phyloP scores from a whole-genome alignment of 441 rosid genomes.

The Syzygium syzygioides region DNA sequence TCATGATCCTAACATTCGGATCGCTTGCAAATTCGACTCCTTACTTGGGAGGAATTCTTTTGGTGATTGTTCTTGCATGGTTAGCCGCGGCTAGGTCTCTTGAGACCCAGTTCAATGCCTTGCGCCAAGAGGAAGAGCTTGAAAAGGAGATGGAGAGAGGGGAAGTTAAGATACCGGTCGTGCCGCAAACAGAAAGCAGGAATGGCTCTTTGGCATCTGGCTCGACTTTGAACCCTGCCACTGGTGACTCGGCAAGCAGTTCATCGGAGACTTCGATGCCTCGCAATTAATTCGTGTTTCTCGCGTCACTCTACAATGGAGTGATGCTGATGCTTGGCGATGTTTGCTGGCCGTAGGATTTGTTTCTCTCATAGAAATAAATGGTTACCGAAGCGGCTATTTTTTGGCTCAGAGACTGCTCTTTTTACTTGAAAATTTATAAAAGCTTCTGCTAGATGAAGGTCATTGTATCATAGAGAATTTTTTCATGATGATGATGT shows the following conservation, averaged over 20 bases:
- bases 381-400: background rate
- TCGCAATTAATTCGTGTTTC: conserved; percentile 14
- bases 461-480: background rate
- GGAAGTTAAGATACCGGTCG: conserved; percentile 60
- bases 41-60: conserved; percentile 69
- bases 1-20: conserved; percentile 90
- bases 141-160: conserved; percentile 93
- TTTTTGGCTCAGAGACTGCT: conserved; percentile 15
- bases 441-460: background rate
- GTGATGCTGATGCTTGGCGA: conserved; percentile 2
- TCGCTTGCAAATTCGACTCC: conserved; percentile 96
- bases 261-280: conserved; percentile 34
- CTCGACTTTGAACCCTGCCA: conserved; percentile 18
- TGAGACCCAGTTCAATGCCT: conserved; percentile 67
- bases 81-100: conserved; percentile 81
- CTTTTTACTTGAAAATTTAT: background rate
- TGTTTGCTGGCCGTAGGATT: conserved; percentile 15
- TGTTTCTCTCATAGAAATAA: conserved; percentile 6
- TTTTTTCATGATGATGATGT: background rate
- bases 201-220: conserved; percentile 37
- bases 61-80: conserved; percentile 80
- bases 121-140: conserved; percentile 80
- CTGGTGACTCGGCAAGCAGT: conserved; percentile 30
- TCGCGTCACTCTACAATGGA: background rate
- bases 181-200: conserved; percentile 35